Evolutionary conservation across 805 yeast genomes (phyloP).

Genomic region (Torulaspora delbrueckii): DNA sequence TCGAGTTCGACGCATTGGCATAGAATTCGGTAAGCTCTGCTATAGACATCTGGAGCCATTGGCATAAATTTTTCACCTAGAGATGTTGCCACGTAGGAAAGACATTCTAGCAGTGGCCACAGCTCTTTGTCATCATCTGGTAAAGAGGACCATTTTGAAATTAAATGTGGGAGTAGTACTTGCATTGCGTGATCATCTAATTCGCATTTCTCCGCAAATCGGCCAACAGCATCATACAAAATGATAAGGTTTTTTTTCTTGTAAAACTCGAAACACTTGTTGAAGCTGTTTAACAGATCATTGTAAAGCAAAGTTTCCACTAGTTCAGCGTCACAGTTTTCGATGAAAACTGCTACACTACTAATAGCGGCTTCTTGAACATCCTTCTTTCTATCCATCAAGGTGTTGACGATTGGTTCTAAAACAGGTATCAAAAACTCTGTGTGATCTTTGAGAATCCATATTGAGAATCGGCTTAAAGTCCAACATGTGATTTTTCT

Average conservation of each 20-base stretch:
- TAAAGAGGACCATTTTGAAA: conserved; percentile 72
- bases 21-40: conserved; percentile 68
- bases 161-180: conserved; percentile 71
- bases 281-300: conserved; percentile 64
- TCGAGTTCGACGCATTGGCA: conserved; percentile 63
- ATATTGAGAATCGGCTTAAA: conserved; percentile 71
- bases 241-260: conserved; percentile 77
- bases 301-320: conserved; percentile 56
- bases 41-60: conserved; percentile 81
- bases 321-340: conserved; percentile 59
- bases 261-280: conserved; percentile 68
- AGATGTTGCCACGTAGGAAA: conserved; percentile 86
- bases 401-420: conserved; percentile 67
- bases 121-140: conserved; percentile 76
- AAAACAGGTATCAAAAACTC: conserved; percentile 72
- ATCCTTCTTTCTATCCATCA: conserved; percentile 76
- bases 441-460: conserved; percentile 74
- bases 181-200: conserved; percentile 55
- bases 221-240: conserved; percentile 85
- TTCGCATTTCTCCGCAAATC: conserved; percentile 72
- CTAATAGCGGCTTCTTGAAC: conserved; percentile 96
- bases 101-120: conserved; percentile 90
- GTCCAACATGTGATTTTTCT: conserved; percentile 97
- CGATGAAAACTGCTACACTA: conserved; percentile 79
- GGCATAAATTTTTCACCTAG: conserved; percentile 82